Evolutionary conservation across 257 asterid genomes (phyloP), one percentile per base, ranked within the genome.

Genomic region (Coffea eugenioides): DNA sequence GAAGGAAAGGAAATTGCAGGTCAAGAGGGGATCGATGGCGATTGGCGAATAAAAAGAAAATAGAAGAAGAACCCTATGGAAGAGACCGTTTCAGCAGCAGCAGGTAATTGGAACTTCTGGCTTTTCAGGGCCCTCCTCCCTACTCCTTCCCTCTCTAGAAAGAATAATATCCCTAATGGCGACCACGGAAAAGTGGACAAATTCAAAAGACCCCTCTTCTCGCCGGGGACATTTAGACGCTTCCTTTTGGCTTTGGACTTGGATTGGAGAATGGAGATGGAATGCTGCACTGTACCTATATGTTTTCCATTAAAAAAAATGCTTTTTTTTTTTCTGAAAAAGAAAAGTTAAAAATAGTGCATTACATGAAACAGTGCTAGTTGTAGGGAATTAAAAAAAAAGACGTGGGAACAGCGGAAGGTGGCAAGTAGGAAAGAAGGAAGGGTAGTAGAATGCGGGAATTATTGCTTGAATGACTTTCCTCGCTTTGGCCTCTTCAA

Each of bases 391-490:
- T 39, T 39, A 59, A 18, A 5, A 20, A 25, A 62, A 62, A 27
- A 66, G 71, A 27, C 2, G 46, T 68, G 77, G 69, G 74, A 79
- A 79, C 69, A 5, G 64, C 64, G 25, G 64, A 16, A 75, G 72
- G 73, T 68, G 46, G 69, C 39, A 71, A 76, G 18, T 27, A 72
- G 75, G 43, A 71, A 23, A 76, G 83, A 82, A 83, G 86, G 82
- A 79, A 85, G 84, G 71, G 82, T 82, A 66, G 83, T 80, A 77
- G 85, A 88, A 84, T 77, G 90, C 93, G 90, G 88, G 85, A 81
- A 74, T 84, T 72, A 80, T 67, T 84, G 92, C 91, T 83, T 83
- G 87, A 89, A 85, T 90, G 90, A 86, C 90, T 88, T 82, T 83
- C 86, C 64, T 79, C 71, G 67, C 74, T 52, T 43, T 12, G 51